phyloP scores from a whole-genome alignment of 768 basidiomycete genomes.

The Leccinum imitatum region DNA sequence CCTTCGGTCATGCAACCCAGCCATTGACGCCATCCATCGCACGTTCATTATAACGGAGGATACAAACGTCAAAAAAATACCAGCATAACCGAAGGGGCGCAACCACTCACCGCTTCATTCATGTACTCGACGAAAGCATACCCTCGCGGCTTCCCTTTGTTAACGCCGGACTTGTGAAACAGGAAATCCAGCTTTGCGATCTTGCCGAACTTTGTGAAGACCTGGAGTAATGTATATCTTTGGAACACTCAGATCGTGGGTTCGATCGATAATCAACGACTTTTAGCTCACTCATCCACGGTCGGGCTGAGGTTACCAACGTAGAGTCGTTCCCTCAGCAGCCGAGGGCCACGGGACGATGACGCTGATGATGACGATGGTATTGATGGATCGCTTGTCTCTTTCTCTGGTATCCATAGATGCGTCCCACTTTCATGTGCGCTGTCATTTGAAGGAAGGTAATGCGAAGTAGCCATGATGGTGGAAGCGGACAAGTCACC shows the following conservation, averaged over 20 bases:
- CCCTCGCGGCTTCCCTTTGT: conserved; percentile 91
- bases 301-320: conserved; percentile 86
- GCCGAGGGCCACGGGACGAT: conserved; percentile 26
- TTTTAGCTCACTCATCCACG: conserved; percentile 73
- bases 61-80: conserved; percentile 26
- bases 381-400: conserved; percentile 16
- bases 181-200: conserved; percentile 91
- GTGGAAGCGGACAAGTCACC: not conserved
- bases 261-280: not conserved
- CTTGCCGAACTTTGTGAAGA: conserved; percentile 91
- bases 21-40: conserved; percentile 19
- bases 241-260: conserved; percentile 16
- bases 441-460: conserved; percentile 2
- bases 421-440: conserved; percentile 19
- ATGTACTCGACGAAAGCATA: conserved; percentile 93
- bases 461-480: conserved; percentile 11
- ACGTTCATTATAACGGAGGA: conserved; percentile 21
- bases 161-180: conserved; percentile 88
- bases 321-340: conserved; percentile 76
- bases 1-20: conserved; percentile 25
- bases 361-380: conserved; percentile 9
- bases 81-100: conserved; percentile 20
- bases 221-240: conserved; percentile 84
- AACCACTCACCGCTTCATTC: conserved; percentile 68
- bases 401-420: conserved; percentile 34